Conservation (phyloP, 768 basidiomycete genomes). For the Mycena galopus region DNA sequence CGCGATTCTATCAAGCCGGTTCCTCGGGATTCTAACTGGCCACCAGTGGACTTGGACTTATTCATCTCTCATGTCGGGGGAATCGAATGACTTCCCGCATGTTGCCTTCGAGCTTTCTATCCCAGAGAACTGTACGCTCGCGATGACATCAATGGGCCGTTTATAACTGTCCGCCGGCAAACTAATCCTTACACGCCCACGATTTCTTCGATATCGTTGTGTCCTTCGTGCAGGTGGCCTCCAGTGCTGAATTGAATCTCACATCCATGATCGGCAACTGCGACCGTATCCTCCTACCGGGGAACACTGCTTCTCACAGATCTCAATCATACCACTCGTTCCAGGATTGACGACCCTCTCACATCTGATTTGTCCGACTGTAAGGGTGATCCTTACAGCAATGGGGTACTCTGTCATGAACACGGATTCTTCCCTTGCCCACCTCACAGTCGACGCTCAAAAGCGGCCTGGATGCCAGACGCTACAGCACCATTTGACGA, state of each 20-base stretch:
- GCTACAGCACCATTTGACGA: not conserved
- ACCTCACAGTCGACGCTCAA: constrained; percentile 10
- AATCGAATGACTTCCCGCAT: not conserved
- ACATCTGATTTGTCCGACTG: no score
- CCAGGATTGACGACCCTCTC: no score
- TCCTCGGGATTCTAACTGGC: not conserved
- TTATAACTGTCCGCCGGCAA: not conserved
- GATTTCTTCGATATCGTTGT: constrained; percentile 18
- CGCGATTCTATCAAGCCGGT: no score
- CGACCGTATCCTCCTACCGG: no score
- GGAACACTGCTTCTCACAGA: no score
- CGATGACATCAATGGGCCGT: not conserved
- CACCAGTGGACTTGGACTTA: not conserved
- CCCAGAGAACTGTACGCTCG: not conserved
- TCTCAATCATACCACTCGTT: no score
- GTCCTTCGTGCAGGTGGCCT: no score
- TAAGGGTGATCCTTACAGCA: no score
- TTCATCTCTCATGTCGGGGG: not conserved
- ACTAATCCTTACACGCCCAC: not conserved
- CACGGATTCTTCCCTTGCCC: not conserved
- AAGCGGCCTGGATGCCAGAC: not conserved
- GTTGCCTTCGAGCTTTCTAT: constrained; percentile 11
- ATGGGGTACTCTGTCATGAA: constrained; percentile 8
- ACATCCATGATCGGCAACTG: no score
- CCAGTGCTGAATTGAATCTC: no score